phyloP scores from a whole-genome alignment of 441 rosid species.

The Kokia cookei region DNA sequence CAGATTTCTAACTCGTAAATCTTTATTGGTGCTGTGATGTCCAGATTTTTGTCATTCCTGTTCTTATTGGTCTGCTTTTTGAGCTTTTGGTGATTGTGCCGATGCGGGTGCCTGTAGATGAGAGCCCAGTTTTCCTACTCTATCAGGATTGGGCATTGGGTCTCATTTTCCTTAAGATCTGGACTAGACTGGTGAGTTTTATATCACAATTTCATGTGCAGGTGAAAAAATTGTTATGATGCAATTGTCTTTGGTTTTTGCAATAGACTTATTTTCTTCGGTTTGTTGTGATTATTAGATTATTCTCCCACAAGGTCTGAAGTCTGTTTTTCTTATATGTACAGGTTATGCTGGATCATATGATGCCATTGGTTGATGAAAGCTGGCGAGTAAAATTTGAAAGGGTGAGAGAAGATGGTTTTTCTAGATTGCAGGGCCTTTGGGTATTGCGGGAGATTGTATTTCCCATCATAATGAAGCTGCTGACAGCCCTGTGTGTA shows the following conservation, averaged over 20 bases:
- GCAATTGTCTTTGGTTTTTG: background rate
- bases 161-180: slow-evolving; percentile 88
- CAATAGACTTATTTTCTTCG: background rate
- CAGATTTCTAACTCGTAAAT: background rate
- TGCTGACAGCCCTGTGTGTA: slow-evolving; percentile 84
- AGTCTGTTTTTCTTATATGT: background rate
- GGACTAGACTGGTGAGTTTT: slow-evolving; percentile 83
- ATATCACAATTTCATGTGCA: background rate
- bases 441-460: slow-evolving; percentile 95
- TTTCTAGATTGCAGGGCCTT: slow-evolving; percentile 84
- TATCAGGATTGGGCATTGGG: slow-evolving; percentile 98
- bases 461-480: slow-evolving; percentile 85
- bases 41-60: slow-evolving; percentile 87
- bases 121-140: background rate
- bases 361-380: slow-evolving; percentile 94
- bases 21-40: background rate
- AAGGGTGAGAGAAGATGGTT: slow-evolving; percentile 90
- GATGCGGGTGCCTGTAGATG: background rate
- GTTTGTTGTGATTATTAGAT: background rate
- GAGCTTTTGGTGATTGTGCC: slow-evolving; percentile 40
- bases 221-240: background rate
- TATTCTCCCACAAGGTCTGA: background rate
- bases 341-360: slow-evolving; percentile 93
- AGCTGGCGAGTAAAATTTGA: slow-evolving; percentile 87
- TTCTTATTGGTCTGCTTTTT: slow-evolving; percentile 83